Conservation (phyloP, 2,329 filamentous ascomycete species). For the Penicillium brasilianum region DNA sequence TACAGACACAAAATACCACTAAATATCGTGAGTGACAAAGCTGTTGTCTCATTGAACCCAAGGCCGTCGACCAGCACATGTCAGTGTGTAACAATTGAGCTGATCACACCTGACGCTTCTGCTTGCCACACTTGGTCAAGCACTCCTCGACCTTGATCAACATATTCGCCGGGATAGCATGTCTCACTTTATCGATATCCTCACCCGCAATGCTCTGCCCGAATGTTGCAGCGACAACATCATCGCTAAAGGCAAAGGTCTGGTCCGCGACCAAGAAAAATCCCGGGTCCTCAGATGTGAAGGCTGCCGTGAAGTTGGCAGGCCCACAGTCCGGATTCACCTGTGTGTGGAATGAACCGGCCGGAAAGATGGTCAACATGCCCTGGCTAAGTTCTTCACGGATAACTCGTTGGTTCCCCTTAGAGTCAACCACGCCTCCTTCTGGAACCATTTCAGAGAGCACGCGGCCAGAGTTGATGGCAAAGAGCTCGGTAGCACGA, state of each 20-base stretch:
- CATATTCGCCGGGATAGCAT: slow-evolving; percentile 24
- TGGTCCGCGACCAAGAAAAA: slow-evolving; percentile 27
- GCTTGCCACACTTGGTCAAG: slow-evolving; percentile 30
- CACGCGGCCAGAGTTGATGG: not conserved
- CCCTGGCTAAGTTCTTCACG: slow-evolving; percentile 23
- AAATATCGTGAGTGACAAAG: not conserved
- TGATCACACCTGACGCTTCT: slow-evolving; percentile 23
- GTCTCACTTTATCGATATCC: slow-evolving; percentile 16
- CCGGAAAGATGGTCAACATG: slow-evolving; percentile 32
- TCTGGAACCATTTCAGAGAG: not conserved
- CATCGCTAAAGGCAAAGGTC: slow-evolving; percentile 28
- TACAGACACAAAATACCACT: not conserved
- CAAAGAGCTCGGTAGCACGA: not conserved
- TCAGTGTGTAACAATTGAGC: not conserved
- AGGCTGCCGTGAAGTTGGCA: slow-evolving; percentile 32
- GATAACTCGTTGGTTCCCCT: slow-evolving; percentile 25
- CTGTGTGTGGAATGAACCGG: slow-evolving; percentile 34
- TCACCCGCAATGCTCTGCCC: slow-evolving; percentile 25
- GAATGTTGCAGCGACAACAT: slow-evolving; percentile 27
- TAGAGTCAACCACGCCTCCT: not conserved
- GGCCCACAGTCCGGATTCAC: slow-evolving; percentile 35
- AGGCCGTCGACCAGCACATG: not conserved
- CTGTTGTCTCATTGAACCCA: not conserved
- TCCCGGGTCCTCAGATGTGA: slow-evolving; percentile 31
- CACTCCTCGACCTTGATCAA: slow-evolving; percentile 32